Base-by-base conservation (phyloP, 2,329 filamentous ascomycete species). In the Diaporthe caulivora region DNA sequence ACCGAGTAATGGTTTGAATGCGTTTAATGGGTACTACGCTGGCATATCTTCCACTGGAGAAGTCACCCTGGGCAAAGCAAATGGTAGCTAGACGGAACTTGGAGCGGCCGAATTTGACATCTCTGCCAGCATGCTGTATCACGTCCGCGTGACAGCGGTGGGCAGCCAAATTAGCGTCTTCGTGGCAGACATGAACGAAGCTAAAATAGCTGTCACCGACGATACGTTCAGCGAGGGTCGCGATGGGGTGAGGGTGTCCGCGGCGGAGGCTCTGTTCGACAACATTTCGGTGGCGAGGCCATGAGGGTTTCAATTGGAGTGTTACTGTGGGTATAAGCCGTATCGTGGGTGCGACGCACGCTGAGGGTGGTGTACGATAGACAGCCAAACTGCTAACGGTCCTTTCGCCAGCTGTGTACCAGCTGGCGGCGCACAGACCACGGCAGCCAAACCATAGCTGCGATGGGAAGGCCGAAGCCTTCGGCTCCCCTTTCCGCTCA, bases 11-110 rank as follows among this genome's bases (percentile, higher is more conserved):
- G 77, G 77, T 4, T 73, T 75, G 15, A 55, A 75, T 10, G 77
- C 77, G 1, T 80, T 80, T 40, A 57, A 75, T 6, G 79, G 79
- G 0, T 80, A 82, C 34, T 84, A 83, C 58, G 78, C 79, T 3
- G 78, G 78, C 29, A 76, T 81, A 34, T 80, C 81, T 5, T 24
- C 64, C 49, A 77, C 77, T 0, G 79, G 79, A 10, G 72, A 67
- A 18, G 75, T 81, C 10, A 51, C 77, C 1, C 74, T 83, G 3
- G 78, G 79, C 26, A 78, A 75, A 62, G 58, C 74, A 11, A 70
- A 78, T 51, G 73, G 70, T 1, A 77, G 77, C 44, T 76, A 75
- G 68, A 76, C 75, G 1, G 37, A 74, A n/a, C 40, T 80, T 31
- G 64, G 68, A 0, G 65, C 75, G 17, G 69, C 49, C 0, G 29